Percentiles rank a stretch among this genome's conserved stretches.
Conservation (phyloP, 225 moss, liverwort and hornwort genomes). For the Pseudisothecium myosuroides region DNA sequence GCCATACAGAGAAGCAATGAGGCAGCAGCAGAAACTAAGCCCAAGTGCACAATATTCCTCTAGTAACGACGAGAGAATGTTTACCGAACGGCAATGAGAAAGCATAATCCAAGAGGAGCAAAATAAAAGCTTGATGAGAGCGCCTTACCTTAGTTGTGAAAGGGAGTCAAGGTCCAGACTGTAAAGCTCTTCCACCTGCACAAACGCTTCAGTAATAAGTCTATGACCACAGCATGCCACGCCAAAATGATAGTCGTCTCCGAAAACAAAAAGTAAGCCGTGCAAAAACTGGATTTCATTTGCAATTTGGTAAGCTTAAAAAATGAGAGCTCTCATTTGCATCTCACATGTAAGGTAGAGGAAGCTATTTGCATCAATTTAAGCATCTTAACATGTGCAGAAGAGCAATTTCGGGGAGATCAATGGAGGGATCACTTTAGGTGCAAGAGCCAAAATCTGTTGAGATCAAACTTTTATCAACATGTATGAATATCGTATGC, state of each 20-base stretch:
- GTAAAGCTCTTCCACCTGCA: conserved; percentile 92
- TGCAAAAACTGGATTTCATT: not conserved
- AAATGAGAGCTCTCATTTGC: not conserved
- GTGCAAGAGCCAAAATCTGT: not conserved
- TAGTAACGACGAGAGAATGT: not conserved
- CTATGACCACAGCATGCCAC: not conserved
- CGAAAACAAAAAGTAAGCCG: not conserved
- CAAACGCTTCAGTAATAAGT: not conserved
- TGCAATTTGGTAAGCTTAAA: not conserved
- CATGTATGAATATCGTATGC: not conserved
- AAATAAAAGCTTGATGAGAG: not conserved
- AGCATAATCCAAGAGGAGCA: not conserved
- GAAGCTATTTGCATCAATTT: not conserved
- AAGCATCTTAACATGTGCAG: not conserved
- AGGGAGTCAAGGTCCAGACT: conserved; percentile 76
- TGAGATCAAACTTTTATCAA: not conserved
- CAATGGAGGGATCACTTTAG: not conserved
- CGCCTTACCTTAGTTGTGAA: conserved; percentile 48
- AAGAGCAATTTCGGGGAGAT: not conserved
- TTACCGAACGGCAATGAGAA: not conserved
- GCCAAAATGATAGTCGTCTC: not conserved
- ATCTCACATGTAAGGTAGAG: not conserved
- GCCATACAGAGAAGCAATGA: not conserved
- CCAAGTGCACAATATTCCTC: not conserved
- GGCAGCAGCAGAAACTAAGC: not conserved